Percentiles rank a stretch among this genome's conserved stretches.
These are phyloP conservation scores for Murraya paniculata DNA, from an alignment of 345 rosid genomes.

Conservation along the genomic window DNA sequence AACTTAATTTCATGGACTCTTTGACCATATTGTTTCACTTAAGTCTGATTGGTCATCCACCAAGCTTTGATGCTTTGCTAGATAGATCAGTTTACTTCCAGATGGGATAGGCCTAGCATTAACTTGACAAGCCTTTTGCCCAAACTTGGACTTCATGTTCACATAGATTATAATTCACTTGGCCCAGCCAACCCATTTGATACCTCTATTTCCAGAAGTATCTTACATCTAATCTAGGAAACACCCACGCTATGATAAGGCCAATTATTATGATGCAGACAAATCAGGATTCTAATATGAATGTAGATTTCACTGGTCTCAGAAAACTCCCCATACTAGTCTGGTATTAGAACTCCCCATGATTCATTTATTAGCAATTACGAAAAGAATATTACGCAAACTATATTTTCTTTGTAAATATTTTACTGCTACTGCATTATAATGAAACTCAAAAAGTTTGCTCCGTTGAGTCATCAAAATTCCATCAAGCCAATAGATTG, in stretches of 20 bases:
- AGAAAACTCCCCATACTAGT: not conserved
- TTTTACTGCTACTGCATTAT: not conserved
- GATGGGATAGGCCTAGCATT: not conserved
- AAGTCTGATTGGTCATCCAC: not conserved
- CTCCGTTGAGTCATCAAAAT: not conserved
- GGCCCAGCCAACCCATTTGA: not conserved
- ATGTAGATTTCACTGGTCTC: not conserved
- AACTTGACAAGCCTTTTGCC: not conserved
- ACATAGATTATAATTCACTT: not conserved
- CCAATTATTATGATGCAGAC: not conserved
- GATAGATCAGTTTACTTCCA: not conserved
- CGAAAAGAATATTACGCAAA: not conserved
- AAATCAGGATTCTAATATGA: not conserved
- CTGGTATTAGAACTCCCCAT: not conserved
- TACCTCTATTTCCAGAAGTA: too few relatives aligned
- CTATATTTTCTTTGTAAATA: not conserved
- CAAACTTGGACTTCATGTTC: not conserved
- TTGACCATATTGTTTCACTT: not conserved
- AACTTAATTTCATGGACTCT: not conserved
- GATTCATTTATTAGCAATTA: not conserved
- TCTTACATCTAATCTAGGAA: not conserved
- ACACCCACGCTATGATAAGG: not conserved
- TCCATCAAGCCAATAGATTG: not conserved
- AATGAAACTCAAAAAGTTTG: not conserved
- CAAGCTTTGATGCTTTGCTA: not conserved